phyloP scores from a whole-genome alignment of 1,284 basidiomycete species.

The Amylostereum chailletii region DNA sequence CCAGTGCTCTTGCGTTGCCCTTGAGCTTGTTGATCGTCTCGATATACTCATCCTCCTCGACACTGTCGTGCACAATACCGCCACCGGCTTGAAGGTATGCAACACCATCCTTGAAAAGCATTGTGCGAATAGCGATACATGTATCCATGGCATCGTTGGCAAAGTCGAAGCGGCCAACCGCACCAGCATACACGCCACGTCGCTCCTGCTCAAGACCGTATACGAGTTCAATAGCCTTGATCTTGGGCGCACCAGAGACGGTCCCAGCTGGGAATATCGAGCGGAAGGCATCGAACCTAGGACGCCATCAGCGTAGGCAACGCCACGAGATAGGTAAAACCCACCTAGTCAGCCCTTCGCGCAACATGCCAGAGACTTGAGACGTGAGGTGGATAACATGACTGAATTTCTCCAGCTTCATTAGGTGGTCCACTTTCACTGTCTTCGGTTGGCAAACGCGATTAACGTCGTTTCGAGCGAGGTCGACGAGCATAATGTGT shows the following conservation, averaged over 20 bases:
- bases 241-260: slow-evolving; percentile 98
- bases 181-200: slow-evolving; percentile 94
- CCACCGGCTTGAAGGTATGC: slow-evolving; percentile 96
- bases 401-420: slow-evolving; percentile 92
- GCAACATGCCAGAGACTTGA: slow-evolving; percentile 84
- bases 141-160: slow-evolving; percentile 94
- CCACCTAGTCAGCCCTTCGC: slow-evolving; percentile 79
- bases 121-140: slow-evolving; percentile 97
- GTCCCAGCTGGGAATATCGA: slow-evolving; percentile 99
- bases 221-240: slow-evolving; percentile 95
- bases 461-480: slow-evolving; percentile 99
- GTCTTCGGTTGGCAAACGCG: slow-evolving; percentile 93
- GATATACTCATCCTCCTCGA: slow-evolving; percentile 94
- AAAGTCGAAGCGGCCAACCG: slow-evolving; percentile 96
- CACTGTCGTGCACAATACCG: slow-evolving; percentile 95
- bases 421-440: slow-evolving; percentile 93
- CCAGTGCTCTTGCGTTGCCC: slow-evolving; percentile 81
- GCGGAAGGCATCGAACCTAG: slow-evolving; percentile 94
- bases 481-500: slow-evolving; percentile 98
- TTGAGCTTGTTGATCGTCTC: slow-evolving; percentile 96
- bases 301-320: not conserved
- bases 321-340: slow-evolving; percentile 5
- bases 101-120: slow-evolving; percentile 91
- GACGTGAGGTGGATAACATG: slow-evolving; percentile 98
- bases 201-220: slow-evolving; percentile 83